Evolutionary conservation across 2,329 filamentous ascomycete species (phyloP), one percentile per base, ranked within the genome.

Genomic region (Blastomyces emzantsi): DNA sequence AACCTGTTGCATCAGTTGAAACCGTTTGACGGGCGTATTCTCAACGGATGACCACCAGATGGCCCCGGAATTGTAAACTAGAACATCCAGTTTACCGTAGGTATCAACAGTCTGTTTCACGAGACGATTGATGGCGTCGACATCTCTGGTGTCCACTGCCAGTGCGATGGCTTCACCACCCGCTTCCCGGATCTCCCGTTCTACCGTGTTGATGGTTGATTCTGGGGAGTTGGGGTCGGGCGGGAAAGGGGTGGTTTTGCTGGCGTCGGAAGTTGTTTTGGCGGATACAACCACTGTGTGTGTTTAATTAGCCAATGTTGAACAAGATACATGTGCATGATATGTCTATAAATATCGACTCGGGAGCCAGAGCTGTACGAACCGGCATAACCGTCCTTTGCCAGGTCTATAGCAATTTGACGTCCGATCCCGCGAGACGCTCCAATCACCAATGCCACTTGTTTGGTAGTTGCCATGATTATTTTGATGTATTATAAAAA

Each of bases 61-160:
- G 2, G 90, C 90, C 51, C 90, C 90, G 0, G 87, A 87, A 73
- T 94, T 95, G 79, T 95, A 95, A 59, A 94, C 75, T 2, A 95
- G 76, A 0, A 88, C 87, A 72, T 94, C 90, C 3, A 95, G 78
- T 28, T 82, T 83, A 54, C 82, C 81, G 69, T 88, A 87, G 4
- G 74, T 78, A 69, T 84, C 67, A 5, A 89, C 76, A 0, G 87
- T 87, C 63, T 81, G 73, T 28, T 82, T 73, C 2, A 92, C 77
- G 51, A 93, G 80, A 8, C 73, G 69, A 60, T 86, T 75, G 36
- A 92, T 80, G 73, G 84, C 87, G 8, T 79, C 76, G n/a, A 80
- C 79, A 68, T 85, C 80, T 61, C 90, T 83, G 0, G 88, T 87
- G 71, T 95, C 90, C 8, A 90, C 88, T 7, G 83, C 76, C 25